Evolutionary conservation across 2,329 filamentous ascomycete genomes (phyloP).

Genomic region (Tolypocladium tropicale): DNA sequence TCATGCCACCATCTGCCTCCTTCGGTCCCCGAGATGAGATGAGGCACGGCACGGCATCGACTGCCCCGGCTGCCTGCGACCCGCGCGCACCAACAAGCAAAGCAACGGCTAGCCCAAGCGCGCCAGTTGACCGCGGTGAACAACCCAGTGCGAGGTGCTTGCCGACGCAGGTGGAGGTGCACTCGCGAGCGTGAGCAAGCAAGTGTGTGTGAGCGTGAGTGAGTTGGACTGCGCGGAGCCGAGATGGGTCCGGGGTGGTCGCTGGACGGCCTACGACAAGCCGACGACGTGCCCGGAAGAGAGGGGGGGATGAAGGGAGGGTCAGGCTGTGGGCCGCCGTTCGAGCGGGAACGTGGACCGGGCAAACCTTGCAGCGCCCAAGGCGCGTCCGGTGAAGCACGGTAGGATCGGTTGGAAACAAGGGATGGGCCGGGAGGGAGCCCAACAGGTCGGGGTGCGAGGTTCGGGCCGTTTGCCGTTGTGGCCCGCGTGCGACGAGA

Average conservation of each 20-base stretch:
- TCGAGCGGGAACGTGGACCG: neutral
- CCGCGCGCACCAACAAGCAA: neutral
- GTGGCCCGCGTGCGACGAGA: neutral
- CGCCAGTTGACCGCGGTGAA: neutral
- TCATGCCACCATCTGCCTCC: slow-evolving; percentile 1
- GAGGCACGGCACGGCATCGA: neutral
- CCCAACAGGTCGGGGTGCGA: neutral
- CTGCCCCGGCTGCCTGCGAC: neutral
- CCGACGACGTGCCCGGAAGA: too few species aligned
- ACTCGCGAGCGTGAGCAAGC: neutral
- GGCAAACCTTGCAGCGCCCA: neutral
- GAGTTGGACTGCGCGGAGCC: neutral
- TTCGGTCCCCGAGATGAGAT: neutral
- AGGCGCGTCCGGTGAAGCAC: neutral
- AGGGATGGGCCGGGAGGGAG: neutral
- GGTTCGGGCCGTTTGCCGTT: neutral
- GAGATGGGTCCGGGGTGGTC: neutral
- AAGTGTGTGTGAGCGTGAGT: neutral
- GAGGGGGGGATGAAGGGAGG: neutral
- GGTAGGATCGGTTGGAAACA: neutral
- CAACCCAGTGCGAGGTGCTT: neutral
- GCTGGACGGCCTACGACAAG: neutral
- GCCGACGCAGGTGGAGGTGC: neutral
- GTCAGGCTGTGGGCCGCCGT: neutral
- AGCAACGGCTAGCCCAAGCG: neutral